phyloP scores from a whole-genome alignment of 352 stramenopile species.

The Thalassiosira exigua region DNA sequence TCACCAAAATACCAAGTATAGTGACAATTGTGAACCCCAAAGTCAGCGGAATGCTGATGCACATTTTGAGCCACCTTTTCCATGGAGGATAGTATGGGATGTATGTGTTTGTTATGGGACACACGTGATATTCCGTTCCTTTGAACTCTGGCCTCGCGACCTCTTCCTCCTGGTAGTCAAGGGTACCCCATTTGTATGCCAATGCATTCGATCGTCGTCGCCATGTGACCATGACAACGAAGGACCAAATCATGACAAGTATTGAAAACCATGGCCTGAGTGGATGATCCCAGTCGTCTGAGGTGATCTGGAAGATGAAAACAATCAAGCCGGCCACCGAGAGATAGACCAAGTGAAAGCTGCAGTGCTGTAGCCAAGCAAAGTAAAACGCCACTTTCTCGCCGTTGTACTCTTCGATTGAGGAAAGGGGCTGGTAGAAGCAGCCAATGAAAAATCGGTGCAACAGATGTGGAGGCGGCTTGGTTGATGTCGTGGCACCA shows the following conservation, averaged over 20 bases:
- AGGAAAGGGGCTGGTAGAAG: slow-evolving; percentile 85
- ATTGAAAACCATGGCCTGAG: slow-evolving; percentile 78
- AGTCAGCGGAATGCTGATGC: slow-evolving; percentile 81
- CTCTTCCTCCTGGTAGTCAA: slow-evolving; percentile 85
- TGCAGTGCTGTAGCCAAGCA: slow-evolving; percentile 95
- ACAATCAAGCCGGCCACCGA: slow-evolving; percentile 91
- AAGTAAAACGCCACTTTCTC: slow-evolving; percentile 98
- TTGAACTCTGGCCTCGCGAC: slow-evolving; percentile 82
- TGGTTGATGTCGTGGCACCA: not conserved
- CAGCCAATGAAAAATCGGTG: slow-evolving; percentile 78
- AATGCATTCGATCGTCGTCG: slow-evolving; percentile 76
- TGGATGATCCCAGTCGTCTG: slow-evolving; percentile 76
- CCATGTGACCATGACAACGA: slow-evolving; percentile 84
- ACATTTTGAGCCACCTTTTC: slow-evolving; percentile 85
- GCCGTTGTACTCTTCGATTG: slow-evolving; percentile 89
- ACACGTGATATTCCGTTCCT: slow-evolving; percentile 68
- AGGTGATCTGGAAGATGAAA: slow-evolving; percentile 74
- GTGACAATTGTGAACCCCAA: slow-evolving; percentile 73
- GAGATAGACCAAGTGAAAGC: slow-evolving; percentile 91
- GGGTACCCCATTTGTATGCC: slow-evolving; percentile 79
- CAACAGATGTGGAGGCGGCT: slow-evolving; percentile 60
- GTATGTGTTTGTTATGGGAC: slow-evolving; percentile 77
- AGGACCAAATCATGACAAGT: slow-evolving; percentile 85
- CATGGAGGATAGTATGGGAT: slow-evolving; percentile 82
- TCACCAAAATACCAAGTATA: slow-evolving; percentile 79